Evolutionary conservation across 345 rosid species (phyloP).

Genomic region (Turnera subulata): DNA sequence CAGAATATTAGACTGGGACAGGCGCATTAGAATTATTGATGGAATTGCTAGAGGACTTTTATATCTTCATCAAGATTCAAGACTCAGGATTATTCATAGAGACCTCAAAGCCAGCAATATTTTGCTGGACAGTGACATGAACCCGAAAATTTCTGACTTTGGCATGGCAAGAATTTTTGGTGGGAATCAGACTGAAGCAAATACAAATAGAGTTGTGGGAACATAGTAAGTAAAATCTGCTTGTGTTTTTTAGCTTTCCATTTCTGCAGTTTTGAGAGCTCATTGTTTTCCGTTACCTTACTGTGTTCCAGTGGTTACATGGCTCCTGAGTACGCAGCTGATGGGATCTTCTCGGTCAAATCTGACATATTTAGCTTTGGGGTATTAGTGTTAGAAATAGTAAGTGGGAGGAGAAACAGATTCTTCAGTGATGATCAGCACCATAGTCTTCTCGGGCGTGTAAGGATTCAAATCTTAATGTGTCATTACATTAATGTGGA

Average conservation of each 20-base stretch:
- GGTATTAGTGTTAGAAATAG: conserved; percentile 16
- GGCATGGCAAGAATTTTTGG: conserved; percentile 20
- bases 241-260: not conserved
- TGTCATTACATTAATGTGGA: too few species aligned
- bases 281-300: not conserved
- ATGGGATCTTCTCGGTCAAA: conserved; percentile 20
- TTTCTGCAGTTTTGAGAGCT: not conserved
- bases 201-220: conserved; percentile 19
- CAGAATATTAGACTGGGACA: conserved; percentile 23
- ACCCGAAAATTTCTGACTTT: conserved; percentile 23
- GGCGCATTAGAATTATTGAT: conserved; percentile 23
- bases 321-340: conserved; percentile 23
- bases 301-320: conserved; percentile 15
- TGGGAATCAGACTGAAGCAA: conserved; percentile 16
- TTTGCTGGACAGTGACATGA: conserved; percentile 14
- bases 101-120: conserved; percentile 26
- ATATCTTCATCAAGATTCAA: conserved; percentile 51
- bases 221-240: conserved; percentile 11
- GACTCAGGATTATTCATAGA: conserved; percentile 42
- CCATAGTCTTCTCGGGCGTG: conserved; percentile 19
- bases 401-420: conserved; percentile 16
- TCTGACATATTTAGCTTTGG: conserved; percentile 23
- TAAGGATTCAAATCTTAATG: not conserved
- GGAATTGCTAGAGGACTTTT: conserved; percentile 49
- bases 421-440: conserved; percentile 10